Conservation (phyloP, 75 land plant species). For the Picea sitchensis region DNA sequence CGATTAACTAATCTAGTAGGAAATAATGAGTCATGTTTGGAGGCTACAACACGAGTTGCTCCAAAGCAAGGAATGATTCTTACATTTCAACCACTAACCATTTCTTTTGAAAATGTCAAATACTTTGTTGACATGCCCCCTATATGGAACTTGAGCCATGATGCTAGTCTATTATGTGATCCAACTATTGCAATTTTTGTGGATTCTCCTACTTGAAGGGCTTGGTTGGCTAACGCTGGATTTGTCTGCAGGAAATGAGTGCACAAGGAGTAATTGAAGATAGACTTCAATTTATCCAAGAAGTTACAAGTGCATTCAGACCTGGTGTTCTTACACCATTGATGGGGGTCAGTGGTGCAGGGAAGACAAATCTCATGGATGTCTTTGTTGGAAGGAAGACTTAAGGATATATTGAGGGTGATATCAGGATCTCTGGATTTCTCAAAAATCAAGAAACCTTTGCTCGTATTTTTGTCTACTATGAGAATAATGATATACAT, state of each 20-base stretch:
- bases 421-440: conserved; percentile 69
- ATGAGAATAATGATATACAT: too few relatives aligned
- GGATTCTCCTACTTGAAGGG: background rate
- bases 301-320: conserved; percentile 64
- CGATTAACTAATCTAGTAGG: conserved; percentile 1
- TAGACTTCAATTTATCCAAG: conserved; percentile 58
- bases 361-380: conserved; percentile 89
- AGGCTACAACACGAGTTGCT: conserved; percentile 34
- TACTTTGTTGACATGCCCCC: conserved; percentile 84
- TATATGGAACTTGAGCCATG: conserved; percentile 17
- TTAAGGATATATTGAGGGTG: conserved; percentile 83
- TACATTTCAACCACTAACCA: conserved; percentile 74
- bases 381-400: conserved; percentile 81
- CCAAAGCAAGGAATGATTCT: conserved; percentile 81
- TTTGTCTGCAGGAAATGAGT: conserved; percentile 64
- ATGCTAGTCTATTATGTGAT: background rate
- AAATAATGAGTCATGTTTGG: conserved; percentile 11
- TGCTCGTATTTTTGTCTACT: too few relatives aligned
- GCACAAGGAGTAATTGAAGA: conserved; percentile 66
- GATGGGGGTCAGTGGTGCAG: conserved; percentile 94
- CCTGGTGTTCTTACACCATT: conserved; percentile 78
- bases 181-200: background rate
- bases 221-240: background rate
- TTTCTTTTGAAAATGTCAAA: conserved; percentile 74
- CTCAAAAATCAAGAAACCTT: conserved; percentile 78